Conservation (phyloP, 2,329 filamentous ascomycete species). For the Kalaharituber pfeilii region DNA sequence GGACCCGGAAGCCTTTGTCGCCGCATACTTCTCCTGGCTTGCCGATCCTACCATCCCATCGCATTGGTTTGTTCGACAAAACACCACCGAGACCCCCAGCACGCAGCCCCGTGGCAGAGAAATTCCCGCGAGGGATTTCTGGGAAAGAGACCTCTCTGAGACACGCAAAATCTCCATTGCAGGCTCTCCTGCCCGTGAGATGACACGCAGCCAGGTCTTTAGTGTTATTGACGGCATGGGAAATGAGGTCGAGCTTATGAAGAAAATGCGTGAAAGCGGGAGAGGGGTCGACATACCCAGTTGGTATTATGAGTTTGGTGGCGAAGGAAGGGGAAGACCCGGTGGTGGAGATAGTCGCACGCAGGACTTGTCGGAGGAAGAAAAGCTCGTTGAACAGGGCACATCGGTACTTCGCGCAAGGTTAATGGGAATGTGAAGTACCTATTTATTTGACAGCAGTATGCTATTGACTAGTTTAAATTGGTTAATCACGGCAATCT, state of each 20-base stretch:
- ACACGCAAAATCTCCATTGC: background rate
- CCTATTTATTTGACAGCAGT: no score
- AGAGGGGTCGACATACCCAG: background rate
- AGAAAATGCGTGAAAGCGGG: background rate
- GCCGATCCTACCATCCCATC: background rate
- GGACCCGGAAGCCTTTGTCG: background rate
- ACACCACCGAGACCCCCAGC: background rate
- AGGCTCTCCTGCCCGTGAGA: background rate
- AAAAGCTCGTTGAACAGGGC: background rate
- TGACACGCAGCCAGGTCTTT: background rate
- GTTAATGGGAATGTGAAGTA: constrained; percentile 1
- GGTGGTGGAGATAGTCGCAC: background rate
- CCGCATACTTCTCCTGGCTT: background rate
- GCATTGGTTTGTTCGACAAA: background rate
- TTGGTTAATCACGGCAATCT: no score
- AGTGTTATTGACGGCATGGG: background rate
- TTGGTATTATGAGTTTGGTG: background rate
- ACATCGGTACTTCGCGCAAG: background rate
- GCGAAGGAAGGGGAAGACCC: background rate
- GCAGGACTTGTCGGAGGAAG: background rate
- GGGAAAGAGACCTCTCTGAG: background rate
- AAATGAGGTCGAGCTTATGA: background rate
- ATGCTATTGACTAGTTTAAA: no score
- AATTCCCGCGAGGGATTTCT: background rate
- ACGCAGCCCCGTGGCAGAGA: no score